A percentile compares a stretch with the other conserved stretches of the same genome.
phyloP scores from a whole-genome alignment of 768 basidiomycete species.

The Trametes cingulata region DNA sequence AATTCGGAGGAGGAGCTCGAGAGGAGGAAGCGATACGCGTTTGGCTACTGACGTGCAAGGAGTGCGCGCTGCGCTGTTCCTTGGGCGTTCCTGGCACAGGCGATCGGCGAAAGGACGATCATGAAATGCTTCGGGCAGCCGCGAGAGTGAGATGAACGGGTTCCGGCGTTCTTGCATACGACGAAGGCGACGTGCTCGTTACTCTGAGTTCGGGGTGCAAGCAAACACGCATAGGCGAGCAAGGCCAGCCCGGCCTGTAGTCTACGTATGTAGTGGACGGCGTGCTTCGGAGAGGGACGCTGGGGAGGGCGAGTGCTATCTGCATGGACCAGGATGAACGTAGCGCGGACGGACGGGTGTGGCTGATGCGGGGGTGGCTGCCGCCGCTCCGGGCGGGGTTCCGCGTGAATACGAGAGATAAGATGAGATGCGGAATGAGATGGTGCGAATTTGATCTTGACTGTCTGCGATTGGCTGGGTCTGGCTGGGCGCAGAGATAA shows the following conservation, averaged over 20 bases:
- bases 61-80: neutral
- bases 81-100: slow-evolving; percentile 3
- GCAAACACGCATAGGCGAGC: neutral
- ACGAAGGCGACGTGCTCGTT: neutral
- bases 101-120: slow-evolving; percentile 11
- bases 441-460: slow-evolving; percentile 10
- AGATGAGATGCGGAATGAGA: slow-evolving; percentile 8
- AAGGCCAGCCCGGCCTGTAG: neutral
- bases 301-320: neutral
- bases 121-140: slow-evolving; percentile 4
- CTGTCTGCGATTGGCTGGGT: slow-evolving; percentile 14
- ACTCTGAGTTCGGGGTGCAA: slow-evolving; percentile 7
- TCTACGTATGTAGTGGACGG: neutral
- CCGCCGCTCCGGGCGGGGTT: slow-evolving; percentile 15
- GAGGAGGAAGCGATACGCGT: slow-evolving; percentile 1
- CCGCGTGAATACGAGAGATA: slow-evolving; percentile 17
- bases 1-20: neutral
- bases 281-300: neutral
- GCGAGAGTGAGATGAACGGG: slow-evolving; percentile 2
- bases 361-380: slow-evolving; percentile 6
- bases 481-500: slow-evolving; percentile 16
- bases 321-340: neutral
- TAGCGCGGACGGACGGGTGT: neutral
- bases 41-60: slow-evolving; percentile 14
- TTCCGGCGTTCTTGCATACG: slow-evolving; percentile 2